Conservation (phyloP, 1,139 yeast species). For the Kodamaea sp. region DNA sequence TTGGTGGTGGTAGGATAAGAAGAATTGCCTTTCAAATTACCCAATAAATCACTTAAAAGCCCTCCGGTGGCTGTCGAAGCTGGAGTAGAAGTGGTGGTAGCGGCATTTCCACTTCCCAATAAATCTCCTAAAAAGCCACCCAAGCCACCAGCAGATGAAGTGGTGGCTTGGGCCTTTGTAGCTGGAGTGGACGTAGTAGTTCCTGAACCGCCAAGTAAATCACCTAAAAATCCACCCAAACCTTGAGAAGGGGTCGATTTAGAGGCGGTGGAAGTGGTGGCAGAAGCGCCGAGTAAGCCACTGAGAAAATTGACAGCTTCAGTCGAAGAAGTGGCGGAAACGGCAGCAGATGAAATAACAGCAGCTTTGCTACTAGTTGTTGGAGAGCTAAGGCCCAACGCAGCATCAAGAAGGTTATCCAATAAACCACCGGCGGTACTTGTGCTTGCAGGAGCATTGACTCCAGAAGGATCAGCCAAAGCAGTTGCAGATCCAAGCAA, state of each 20-base stretch:
- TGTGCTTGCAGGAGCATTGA: conserved; percentile 2
- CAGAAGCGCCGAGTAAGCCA: conserved; percentile 11
- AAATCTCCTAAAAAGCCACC: conserved; percentile 16
- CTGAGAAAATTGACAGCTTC: conserved; percentile 10
- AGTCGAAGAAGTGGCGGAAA: conserved; percentile 10
- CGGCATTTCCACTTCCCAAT: conserved; percentile 14
- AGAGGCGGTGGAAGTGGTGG: conserved; percentile 8
- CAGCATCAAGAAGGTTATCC: conserved; percentile 9
- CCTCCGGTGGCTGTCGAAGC: conserved; percentile 13
- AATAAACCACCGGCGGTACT: conserved; percentile 5
- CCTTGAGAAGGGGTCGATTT: conserved; percentile 8
- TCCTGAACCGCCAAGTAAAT: conserved; percentile 12
- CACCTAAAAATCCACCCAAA: conserved; percentile 15
- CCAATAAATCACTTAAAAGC: conserved; percentile 13
- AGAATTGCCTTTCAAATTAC: conserved; percentile 13
- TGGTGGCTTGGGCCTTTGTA: conserved; percentile 7
- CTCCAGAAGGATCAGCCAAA: conserved; percentile 3
- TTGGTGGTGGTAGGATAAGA: conserved; percentile 11
- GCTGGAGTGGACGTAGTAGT: conserved; percentile 5
- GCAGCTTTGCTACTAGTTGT: conserved; percentile 7
- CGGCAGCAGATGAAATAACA: conserved; percentile 6
- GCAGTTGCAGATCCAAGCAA: not conserved
- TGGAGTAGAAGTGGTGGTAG: conserved; percentile 14
- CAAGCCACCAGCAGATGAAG: conserved; percentile 10
- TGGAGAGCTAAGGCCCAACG: conserved; percentile 6